Percentiles rank a stretch among this genome's conserved stretches.
These are phyloP conservation scores for Zizania latifolia DNA, from an alignment of 176 grass and related monocot species.

Conservation along the genomic window DNA sequence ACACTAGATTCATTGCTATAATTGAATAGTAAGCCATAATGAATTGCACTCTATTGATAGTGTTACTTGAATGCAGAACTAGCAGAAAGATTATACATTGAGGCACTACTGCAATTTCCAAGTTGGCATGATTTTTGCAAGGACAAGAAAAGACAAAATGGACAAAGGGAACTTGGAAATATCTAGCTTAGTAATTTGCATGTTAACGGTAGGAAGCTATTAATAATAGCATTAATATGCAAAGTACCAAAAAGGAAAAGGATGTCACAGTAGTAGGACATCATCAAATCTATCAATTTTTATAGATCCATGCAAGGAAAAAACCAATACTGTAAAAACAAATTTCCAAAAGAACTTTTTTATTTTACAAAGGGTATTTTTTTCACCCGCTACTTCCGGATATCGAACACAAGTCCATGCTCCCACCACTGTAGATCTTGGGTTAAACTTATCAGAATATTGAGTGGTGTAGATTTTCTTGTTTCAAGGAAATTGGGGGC, in stretches of 20 bases:
- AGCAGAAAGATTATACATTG: neutral
- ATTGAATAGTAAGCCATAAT: neutral
- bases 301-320: neutral
- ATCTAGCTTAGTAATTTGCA: neutral
- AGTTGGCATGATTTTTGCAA: slow-evolving; percentile 1
- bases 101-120: neutral
- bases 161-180: neutral
- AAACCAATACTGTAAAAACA: neutral
- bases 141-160: slow-evolving; percentile 8
- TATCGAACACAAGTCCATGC: neutral
- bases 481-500: neutral
- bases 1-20: neutral
- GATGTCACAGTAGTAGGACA: neutral
- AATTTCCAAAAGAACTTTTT: neutral
- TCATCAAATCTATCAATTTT: slow-evolving; percentile 11
- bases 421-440: neutral
- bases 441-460: neutral
- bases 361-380: neutral
- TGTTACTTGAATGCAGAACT: neutral
- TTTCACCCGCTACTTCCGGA: neutral
- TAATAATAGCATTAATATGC: slow-evolving; percentile 1
- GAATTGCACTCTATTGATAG: neutral
- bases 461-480: slow-evolving; percentile 6
- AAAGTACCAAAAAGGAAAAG: slow-evolving; percentile 1
- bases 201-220: slow-evolving; percentile 3